Base-by-base conservation (phyloP, 2,329 filamentous ascomycete genomes). In the Monosporascus sp. region DNA sequence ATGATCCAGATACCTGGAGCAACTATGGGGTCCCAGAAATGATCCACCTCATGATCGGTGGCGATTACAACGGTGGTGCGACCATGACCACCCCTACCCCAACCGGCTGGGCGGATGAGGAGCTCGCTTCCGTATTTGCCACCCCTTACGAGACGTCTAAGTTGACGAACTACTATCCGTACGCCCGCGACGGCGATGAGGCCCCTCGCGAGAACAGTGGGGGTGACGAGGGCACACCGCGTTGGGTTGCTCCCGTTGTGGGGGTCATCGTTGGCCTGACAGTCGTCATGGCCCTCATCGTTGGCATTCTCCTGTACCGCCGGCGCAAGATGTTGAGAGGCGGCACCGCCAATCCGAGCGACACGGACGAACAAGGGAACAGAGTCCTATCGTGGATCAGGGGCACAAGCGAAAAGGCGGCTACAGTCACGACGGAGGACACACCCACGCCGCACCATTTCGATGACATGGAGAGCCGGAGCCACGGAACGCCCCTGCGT, bases 21-120 rank as follows among this genome's bases (percentile, higher is more conserved):
- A 70, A 79, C n/a, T 96, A 96, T 65, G 74, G 75, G 2, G 87
- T 94, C 1, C 89, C 88, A 0, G 72, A 79, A 17, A 74, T 76
- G 18, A 80, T 94, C 3, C 76, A 81, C 51, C 72, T 74, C 0
- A 78, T 82, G 56, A 87, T 94, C 49, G 89, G 89, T 24, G 89
- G 90, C 11, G 72, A 77, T 53, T 75, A 74, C 6, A 73, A 72
- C 0, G 89, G 89, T 6, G 82, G 83, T 14, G 89, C 89, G n/a
- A 92, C 85, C 0, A 71, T 82, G 43, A 89, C 82, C 0, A 74
- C 76, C 0, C 89, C 89, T 2, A 73, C 76, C 5, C 78, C 82
- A 17, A 79, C 77, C 1, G 75, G 77, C 3, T 88, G 83, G 79
- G 74, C 72, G 48, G 74, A 68, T 50, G 62, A 62, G 54, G 73